Evolutionary conservation across 169 alveolate genomes (phyloP), one percentile per base, ranked within the genome.

Genomic region (Plasmodium relictum): DNA sequence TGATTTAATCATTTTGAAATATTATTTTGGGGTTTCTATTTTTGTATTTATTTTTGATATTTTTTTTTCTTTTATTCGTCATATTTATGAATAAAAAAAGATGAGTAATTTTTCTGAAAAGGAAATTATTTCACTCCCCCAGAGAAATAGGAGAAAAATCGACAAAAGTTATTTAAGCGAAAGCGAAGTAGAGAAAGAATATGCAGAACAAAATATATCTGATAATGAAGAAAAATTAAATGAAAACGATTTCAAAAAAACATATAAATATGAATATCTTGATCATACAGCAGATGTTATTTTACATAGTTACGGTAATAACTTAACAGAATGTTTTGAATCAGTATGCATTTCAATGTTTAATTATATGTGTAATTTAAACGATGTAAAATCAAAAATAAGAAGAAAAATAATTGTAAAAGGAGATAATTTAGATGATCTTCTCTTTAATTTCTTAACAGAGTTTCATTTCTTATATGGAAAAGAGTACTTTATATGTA

Each of bases 221-320:
- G 3, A 31, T 31, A 31, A 31, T 12, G 6, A 42, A 16, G 31
- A 78, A 44, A 62, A 48, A 45, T 20, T 76, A 50, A 2, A 48
- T 45, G 65, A 45, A 9, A 58, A n/a, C 37, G 20, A 6, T 10
- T 26, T 71, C 7, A 78, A 71, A n/a, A 85, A 69, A 42, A 44
- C 44, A 12, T 88, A 91, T 62, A 73, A 76, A 18, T 93, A 78
- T 72, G 85, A 76, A 39, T 93, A 93, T 14, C 61, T 93, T 65
- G 96, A 93, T 65, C 96, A 93, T 41, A 93, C 96, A 18, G 95
- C 96, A 10, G 96, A 93, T 73, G 93, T 93, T 5, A 89, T 93
- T 73, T 44, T 93, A 66, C 88, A 87, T 42, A 93, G 94, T 22
- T 70, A 70, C 41, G 96, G 96, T 0, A 58, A 70, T 5, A 66